phyloP scores from a whole-genome alignment of 75 land plant genomes.

The Sequoia sempervirens region DNA sequence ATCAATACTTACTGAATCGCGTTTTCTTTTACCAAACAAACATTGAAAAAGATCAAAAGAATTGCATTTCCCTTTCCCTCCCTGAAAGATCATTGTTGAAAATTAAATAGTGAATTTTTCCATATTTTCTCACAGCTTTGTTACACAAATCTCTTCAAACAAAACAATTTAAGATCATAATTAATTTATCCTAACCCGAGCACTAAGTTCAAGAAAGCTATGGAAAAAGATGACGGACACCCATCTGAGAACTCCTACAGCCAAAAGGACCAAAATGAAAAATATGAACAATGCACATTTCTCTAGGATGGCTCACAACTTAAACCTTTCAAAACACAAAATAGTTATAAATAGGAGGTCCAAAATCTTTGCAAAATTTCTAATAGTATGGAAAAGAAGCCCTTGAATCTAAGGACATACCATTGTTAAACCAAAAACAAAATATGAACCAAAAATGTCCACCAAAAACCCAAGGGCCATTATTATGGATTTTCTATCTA shows the following conservation, averaged over 20 bases:
- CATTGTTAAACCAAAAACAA: not conserved
- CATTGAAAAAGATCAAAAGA: not conserved
- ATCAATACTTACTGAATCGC: not conserved
- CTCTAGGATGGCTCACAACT: not conserved
- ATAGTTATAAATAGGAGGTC: not conserved
- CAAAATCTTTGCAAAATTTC: not conserved
- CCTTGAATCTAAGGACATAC: not conserved
- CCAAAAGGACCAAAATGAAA: too few relatives aligned
- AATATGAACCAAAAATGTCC: too few relatives aligned
- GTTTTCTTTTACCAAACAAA: not conserved
- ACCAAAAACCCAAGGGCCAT: not conserved
- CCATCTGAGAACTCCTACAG: not conserved
- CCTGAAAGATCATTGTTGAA: not conserved
- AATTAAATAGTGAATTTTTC: slow-evolving; percentile 1
- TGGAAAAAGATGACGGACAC: slow-evolving; percentile 4
- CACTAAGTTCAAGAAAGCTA: slow-evolving; percentile 12
- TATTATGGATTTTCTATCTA: not conserved
- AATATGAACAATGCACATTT: not conserved
- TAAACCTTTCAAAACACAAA: not conserved
- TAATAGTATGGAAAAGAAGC: not conserved
- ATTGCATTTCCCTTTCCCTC: not conserved
- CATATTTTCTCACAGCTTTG: slow-evolving; percentile 13
- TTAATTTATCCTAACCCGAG: not conserved
- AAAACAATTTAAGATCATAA: not conserved
- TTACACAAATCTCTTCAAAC: not conserved